phyloP scores from a whole-genome alignment of 495 filamentous ascomycete genomes.

The Penicillium chermesinum region DNA sequence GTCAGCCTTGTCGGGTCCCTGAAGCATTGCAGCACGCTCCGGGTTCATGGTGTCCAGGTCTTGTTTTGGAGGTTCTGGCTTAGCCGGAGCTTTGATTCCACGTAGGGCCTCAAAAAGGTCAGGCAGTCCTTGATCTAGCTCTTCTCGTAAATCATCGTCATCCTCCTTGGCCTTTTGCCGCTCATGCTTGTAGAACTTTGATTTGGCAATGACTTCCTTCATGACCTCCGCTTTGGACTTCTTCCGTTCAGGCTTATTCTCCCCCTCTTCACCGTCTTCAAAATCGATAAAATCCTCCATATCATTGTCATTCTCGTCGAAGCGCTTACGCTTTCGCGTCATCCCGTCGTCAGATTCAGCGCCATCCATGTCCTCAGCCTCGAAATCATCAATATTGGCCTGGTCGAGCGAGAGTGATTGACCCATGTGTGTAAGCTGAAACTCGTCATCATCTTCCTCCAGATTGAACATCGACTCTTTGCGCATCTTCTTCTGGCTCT shows the following conservation, averaged over 20 bases:
- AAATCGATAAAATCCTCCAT: slow-evolving; percentile 40
- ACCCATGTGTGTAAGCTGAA: slow-evolving; percentile 78
- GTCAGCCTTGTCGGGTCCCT: slow-evolving; percentile 55
- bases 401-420: slow-evolving; percentile 60
- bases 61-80: slow-evolving; percentile 35
- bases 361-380: slow-evolving; percentile 56
- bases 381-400: slow-evolving; percentile 63
- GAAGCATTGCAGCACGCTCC: slow-evolving; percentile 53
- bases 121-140: slow-evolving; percentile 71
- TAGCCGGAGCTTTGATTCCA: slow-evolving; percentile 39
- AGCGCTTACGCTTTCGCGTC: slow-evolving; percentile 58
- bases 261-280: slow-evolving; percentile 30
- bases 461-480: slow-evolving; percentile 80
- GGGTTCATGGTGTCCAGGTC: slow-evolving; percentile 53
- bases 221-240: slow-evolving; percentile 95
- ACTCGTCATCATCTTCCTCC: slow-evolving; percentile 71
- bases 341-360: slow-evolving; percentile 59
- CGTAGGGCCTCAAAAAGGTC: slow-evolving; percentile 70
- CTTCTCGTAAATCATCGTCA: slow-evolving; percentile 83
- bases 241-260: slow-evolving; percentile 64
- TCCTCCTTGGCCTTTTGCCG: slow-evolving; percentile 90
- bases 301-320: slow-evolving; percentile 27
- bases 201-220: slow-evolving; percentile 96
- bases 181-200: slow-evolving; percentile 89
- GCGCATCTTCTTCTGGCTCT: slow-evolving; percentile 69